Conservation (phyloP, 495 filamentous ascomycete genomes). For the Neurospora sp. region DNA sequence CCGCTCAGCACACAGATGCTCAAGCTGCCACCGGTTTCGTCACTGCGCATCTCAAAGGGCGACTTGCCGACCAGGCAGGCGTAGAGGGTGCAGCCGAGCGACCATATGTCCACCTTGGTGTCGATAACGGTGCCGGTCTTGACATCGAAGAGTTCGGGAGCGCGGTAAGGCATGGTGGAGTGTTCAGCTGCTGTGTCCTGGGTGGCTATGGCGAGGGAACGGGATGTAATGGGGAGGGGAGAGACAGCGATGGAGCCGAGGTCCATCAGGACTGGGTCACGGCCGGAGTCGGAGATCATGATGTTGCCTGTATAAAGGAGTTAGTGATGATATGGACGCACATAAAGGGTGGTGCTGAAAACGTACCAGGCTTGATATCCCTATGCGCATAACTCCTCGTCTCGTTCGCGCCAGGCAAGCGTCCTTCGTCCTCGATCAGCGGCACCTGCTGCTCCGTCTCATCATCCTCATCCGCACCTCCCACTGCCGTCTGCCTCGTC, state of each 20-base stretch:
- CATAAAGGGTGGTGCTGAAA: background rate
- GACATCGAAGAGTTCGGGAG: conserved; percentile 95
- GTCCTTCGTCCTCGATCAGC: conserved; percentile 77
- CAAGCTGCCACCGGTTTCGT: conserved; percentile 90
- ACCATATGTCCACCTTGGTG: conserved; percentile 98
- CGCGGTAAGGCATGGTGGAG: conserved; percentile 96
- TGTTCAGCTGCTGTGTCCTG: conserved; percentile 94
- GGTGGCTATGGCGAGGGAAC: conserved; percentile 79
- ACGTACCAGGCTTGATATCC: conserved; percentile 89
- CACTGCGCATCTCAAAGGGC: conserved; percentile 87
- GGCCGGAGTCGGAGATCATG: conserved; percentile 85
- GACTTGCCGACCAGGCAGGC: conserved; percentile 93
- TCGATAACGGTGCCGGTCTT: conserved; percentile 88
- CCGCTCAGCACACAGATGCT: conserved; percentile 85
- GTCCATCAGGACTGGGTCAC: conserved; percentile 94
- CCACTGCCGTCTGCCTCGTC: conserved; percentile 38
- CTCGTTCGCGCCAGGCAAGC: conserved; percentile 55
- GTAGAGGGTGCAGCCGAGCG: conserved; percentile 89
- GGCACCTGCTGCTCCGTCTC: conserved; percentile 67
- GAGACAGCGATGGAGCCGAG: conserved; percentile 84
- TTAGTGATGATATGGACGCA: conserved; percentile 4
- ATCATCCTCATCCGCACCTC: conserved; percentile 47
- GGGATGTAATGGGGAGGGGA: conserved; percentile 85
- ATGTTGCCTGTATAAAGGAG: conserved; percentile 60
- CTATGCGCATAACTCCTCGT: conserved; percentile 84